A percentile compares a stretch with the other conserved stretches of the same genome.
Evolutionary conservation across 2,329 filamentous ascomycete species (phyloP).

Genomic region (Annulohypoxylon truncatum): DNA sequence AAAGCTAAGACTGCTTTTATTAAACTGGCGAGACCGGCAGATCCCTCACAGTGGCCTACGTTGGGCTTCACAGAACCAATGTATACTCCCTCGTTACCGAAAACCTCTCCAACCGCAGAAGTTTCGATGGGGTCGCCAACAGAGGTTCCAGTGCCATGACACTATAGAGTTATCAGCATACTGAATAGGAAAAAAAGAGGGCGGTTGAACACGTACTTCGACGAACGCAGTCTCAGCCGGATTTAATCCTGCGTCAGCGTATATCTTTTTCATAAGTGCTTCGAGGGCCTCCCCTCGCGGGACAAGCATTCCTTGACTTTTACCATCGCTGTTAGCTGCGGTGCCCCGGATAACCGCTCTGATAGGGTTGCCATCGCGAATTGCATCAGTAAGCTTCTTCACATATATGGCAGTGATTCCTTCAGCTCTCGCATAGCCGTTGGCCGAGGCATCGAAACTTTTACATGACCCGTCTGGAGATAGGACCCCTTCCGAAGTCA

Average conservation of each 20-base stretch:
- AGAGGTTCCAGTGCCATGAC: slow-evolving; percentile 54
- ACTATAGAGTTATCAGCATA: slow-evolving; percentile 8
- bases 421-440: slow-evolving; percentile 61
- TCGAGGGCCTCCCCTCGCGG: slow-evolving; percentile 50
- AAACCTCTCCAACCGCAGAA: slow-evolving; percentile 45
- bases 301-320: slow-evolving; percentile 54
- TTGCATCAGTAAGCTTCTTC: slow-evolving; percentile 56
- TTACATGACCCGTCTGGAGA: slow-evolving; percentile 44
- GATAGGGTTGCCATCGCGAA: slow-evolving; percentile 42
- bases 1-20: slow-evolving; percentile 49
- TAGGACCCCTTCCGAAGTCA: slow-evolving; percentile 42
- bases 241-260: slow-evolving; percentile 38
- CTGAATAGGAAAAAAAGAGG: neutral
- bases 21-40: slow-evolving; percentile 45
- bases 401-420: slow-evolving; percentile 55
- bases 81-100: slow-evolving; percentile 36
- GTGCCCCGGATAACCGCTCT: slow-evolving; percentile 48
- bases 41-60: slow-evolving; percentile 45
- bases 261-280: slow-evolving; percentile 47
- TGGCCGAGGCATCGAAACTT: slow-evolving; percentile 53
- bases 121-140: slow-evolving; percentile 52
- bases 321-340: slow-evolving; percentile 55
- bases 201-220: slow-evolving; percentile 32
- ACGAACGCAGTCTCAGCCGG: slow-evolving; percentile 42
- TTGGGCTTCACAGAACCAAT: slow-evolving; percentile 45